Conservation (phyloP, 768 basidiomycete genomes). For the Porpolomopsis calyptriformis region DNA sequence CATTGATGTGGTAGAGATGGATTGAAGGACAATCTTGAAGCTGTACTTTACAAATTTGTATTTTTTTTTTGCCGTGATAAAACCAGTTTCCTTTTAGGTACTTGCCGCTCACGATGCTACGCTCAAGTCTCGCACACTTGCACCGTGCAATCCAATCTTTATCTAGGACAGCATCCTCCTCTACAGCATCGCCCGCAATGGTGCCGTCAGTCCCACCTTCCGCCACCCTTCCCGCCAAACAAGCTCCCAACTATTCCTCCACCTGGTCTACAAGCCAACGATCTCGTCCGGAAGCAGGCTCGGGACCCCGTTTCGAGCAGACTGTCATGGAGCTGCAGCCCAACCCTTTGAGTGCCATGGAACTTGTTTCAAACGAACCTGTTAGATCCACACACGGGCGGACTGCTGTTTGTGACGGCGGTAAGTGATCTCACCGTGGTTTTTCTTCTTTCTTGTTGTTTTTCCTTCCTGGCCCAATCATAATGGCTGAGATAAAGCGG, state of each 20-base stretch:
- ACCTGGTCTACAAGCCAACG: constrained; percentile 85
- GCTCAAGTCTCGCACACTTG: neutral
- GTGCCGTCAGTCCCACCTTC: constrained; percentile 7
- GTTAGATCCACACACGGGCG: constrained; percentile 71
- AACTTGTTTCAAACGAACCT: constrained; percentile 77
- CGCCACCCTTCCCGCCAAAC: constrained; percentile 33
- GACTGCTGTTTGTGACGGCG: constrained; percentile 90
- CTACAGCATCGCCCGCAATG: constrained; percentile 9
- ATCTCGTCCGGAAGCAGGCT: constrained; percentile 46
- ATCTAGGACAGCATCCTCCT: constrained; percentile 6
- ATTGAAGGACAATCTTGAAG: constrained; percentile 17
- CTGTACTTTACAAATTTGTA: neutral
- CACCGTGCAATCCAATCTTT: neutral
- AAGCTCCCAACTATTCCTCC: constrained; percentile 73
- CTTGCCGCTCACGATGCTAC: too few relatives aligned
- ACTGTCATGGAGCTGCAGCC: constrained; percentile 82
- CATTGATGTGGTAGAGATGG: constrained; percentile 64
- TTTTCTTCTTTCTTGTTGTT: neutral
- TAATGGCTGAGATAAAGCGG: constrained; percentile 6
- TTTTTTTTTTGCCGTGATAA: neutral
- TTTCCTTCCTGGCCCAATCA: constrained; percentile 1
- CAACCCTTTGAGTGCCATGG: constrained; percentile 83
- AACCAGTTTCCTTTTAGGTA: too few relatives aligned
- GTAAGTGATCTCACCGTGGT: constrained; percentile 36
- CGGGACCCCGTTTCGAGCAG: constrained; percentile 87